Conservation (phyloP, 1,284 basidiomycete species). For the Porodaedalea pini region DNA sequence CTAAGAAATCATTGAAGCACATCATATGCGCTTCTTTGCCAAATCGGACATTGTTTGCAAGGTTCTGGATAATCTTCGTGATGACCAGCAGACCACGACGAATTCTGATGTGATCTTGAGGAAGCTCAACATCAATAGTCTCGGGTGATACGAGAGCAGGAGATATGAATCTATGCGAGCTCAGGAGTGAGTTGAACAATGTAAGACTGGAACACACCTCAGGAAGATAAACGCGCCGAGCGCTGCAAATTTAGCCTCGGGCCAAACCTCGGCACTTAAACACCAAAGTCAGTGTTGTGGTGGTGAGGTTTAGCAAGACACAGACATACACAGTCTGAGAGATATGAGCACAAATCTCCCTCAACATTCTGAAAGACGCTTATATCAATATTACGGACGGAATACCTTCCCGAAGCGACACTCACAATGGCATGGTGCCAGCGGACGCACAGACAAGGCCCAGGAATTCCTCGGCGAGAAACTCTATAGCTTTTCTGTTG, state of each 20-base stretch:
- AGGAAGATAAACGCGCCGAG: conserved; percentile 91
- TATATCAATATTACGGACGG: conserved; percentile 17
- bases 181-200: neutral
- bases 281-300: conserved; percentile 4
- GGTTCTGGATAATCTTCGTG: conserved; percentile 87
- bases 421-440: conserved; percentile 72
- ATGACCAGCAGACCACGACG: conserved; percentile 81
- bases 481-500: conserved; percentile 71
- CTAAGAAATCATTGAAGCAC: conserved; percentile 74
- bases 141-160: conserved; percentile 87
- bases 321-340: conserved; percentile 71
- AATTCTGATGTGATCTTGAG: conserved; percentile 54
- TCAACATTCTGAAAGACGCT: conserved; percentile 62
- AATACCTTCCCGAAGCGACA: conserved; percentile 15
- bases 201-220: conserved; percentile 43
- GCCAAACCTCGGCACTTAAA: conserved; percentile 63
- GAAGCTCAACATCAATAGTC: conserved; percentile 76
- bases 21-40: conserved; percentile 87
- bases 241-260: conserved; percentile 80
- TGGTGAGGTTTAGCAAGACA: conserved; percentile 7
- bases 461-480: conserved; percentile 75
- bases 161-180: conserved; percentile 59
- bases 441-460: conserved; percentile 73
- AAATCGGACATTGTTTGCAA: conserved; percentile 91
- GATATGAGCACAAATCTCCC: conserved; percentile 84